These are phyloP conservation scores for Medicago arabica DNA, from an alignment of 306 rosid species.

Conservation along the genomic window DNA sequence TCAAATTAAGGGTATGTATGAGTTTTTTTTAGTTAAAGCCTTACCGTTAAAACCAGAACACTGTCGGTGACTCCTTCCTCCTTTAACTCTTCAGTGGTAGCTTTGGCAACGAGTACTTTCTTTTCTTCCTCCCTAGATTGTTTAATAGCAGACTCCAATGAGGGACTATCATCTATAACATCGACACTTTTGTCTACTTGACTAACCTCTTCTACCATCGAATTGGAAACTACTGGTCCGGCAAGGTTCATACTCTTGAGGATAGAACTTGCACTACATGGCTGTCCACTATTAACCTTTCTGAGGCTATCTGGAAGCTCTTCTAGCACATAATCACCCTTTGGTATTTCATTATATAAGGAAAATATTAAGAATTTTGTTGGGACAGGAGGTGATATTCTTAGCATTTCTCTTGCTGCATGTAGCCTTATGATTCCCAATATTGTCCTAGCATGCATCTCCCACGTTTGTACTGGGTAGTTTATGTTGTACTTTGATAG, in stretches of 20 bases:
- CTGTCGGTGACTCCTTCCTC: constrained; percentile 84
- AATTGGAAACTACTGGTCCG: constrained; percentile 42
- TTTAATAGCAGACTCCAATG: constrained; percentile 65
- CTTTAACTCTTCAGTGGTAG: constrained; percentile 76
- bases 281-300: constrained; percentile 52
- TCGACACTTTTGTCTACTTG: constrained; percentile 27
- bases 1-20: no score
- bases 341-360: constrained; percentile 78
- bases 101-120: constrained; percentile 71
- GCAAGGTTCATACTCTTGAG: constrained; percentile 61
- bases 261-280: constrained; percentile 73
- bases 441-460: constrained; percentile 89
- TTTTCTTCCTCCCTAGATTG: constrained; percentile 88
- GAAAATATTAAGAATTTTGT: constrained; percentile 85
- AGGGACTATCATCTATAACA: constrained; percentile 47
- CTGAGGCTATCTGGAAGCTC: constrained; percentile 77
- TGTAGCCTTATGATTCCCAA: constrained; percentile 83
- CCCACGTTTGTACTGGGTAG: constrained; percentile 66
- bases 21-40: background rate
- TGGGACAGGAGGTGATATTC: constrained; percentile 86
- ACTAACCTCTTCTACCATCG: constrained; percentile 39
- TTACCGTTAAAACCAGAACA: constrained; percentile 63
- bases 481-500: constrained; percentile 57
- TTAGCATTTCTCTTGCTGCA: constrained; percentile 91
- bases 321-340: constrained; percentile 84